These are phyloP conservation scores for Microbotryum saponariae DNA, from an alignment of 1,284 basidiomycete species.

Conservation along the genomic window DNA sequence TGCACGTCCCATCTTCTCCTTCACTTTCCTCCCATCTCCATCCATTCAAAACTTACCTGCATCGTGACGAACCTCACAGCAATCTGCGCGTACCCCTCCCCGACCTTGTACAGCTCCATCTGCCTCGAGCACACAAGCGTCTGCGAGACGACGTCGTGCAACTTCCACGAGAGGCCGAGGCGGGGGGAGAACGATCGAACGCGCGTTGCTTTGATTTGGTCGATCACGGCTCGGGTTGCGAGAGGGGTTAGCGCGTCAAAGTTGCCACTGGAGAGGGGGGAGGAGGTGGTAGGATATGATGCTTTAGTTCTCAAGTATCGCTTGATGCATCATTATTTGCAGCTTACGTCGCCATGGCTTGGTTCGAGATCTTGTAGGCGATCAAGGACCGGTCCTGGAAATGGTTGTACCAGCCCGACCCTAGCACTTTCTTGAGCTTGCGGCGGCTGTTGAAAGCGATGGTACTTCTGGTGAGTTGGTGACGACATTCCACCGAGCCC, in stretches of 20 bases:
- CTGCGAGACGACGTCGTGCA: slow-evolving; percentile 24
- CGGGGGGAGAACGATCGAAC: slow-evolving; percentile 8
- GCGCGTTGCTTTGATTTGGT: slow-evolving; percentile 14
- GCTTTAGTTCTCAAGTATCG: too few relatives aligned
- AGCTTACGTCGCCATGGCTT: slow-evolving; percentile 21
- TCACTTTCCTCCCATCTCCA: too few relatives aligned
- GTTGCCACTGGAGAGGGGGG: slow-evolving; percentile 16
- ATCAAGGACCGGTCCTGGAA: slow-evolving; percentile 18
- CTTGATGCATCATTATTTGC: background rate
- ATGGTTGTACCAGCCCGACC: slow-evolving; percentile 14
- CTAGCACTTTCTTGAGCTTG: slow-evolving; percentile 13
- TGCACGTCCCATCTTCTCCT: too few relatives aligned
- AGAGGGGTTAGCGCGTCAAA: slow-evolving; percentile 14
- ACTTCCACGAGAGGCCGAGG: slow-evolving; percentile 28
- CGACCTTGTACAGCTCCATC: slow-evolving; percentile 29
- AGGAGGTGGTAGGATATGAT: background rate
- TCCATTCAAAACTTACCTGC: slow-evolving; percentile 9
- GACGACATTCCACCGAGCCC: too few relatives aligned
- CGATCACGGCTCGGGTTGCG: slow-evolving; percentile 17
- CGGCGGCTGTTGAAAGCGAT: too few relatives aligned
- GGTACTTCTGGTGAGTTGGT: too few relatives aligned
- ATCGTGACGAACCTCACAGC: slow-evolving; percentile 24
- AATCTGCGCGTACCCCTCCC: slow-evolving; percentile 23
- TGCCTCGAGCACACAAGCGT: slow-evolving; percentile 20
- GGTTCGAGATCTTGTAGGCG: slow-evolving; percentile 22